Evolutionary conservation across 2,329 filamentous ascomycete genomes (phyloP).

Genomic region (Trichoderma citrinoviride): DNA sequence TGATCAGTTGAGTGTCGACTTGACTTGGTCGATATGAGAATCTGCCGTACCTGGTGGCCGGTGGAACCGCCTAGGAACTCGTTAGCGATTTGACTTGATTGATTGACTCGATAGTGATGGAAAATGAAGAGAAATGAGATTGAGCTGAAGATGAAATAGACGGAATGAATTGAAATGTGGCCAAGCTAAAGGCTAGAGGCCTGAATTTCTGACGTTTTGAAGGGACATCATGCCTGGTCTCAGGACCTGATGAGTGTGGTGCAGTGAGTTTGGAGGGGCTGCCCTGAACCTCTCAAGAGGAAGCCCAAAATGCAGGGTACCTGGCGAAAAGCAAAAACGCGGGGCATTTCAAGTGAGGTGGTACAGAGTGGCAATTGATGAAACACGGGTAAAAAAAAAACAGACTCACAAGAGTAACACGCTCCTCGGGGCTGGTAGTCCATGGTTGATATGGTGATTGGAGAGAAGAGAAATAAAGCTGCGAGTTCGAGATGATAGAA

Average conservation of each 20-base stretch:
- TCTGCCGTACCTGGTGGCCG: conserved; percentile 66
- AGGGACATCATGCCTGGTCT: background rate
- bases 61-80: conserved; percentile 62
- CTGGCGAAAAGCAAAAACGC: conserved; percentile 12
- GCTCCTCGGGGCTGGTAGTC: conserved; percentile 44
- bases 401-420: conserved; percentile 52
- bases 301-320: conserved; percentile 8
- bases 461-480: background rate
- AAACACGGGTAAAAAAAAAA: background rate
- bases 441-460: conserved; percentile 34
- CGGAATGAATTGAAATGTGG: background rate
- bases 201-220: background rate
- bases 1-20: background rate
- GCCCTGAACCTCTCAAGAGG: background rate
- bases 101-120: background rate
- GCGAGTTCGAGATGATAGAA: background rate
- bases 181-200: background rate
- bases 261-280: conserved; percentile 5
- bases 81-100: conserved; percentile 21
- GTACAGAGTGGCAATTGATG: conserved; percentile 11
- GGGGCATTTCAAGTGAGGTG: conserved; percentile 13
- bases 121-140: background rate
- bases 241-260: background rate
- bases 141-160: background rate
- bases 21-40: background rate